Evolutionary conservation across 2,329 filamentous ascomycete species (phyloP), one percentile per base, ranked within the genome.

Genomic region (Ascochyta koolunga): DNA sequence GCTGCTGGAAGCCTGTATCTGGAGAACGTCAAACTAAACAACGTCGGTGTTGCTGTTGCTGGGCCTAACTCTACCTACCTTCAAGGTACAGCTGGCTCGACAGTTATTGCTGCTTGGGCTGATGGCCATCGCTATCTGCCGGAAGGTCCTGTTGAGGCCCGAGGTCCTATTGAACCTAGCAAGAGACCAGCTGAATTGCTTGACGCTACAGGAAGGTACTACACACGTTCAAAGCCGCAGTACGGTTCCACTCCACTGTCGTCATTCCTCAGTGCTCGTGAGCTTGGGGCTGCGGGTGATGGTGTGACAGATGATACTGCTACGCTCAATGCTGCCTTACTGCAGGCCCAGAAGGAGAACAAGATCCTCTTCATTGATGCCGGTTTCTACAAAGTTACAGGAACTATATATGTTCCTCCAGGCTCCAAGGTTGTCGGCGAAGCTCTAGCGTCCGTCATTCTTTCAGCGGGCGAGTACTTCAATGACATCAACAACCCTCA

Each of bases 401-500:
- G 77, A 9, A 85, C 83, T 0, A 74, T 86, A 58, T 78, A 79
- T 58, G 73, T 86, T 4, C 83, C 83, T 10, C 88, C 88, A 75
- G 83, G 91, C 64, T 86, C 92, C 76, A 88, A 85, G 73, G 90
- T 96, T 71, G 90, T 89, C 1, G 91, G 91, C 62, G 91, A 96
- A 76, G 86, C 91, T 64, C 93, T 89, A 85, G 88, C 91, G 1
- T 88, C 93, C 1, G 78, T 95, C 47, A 88, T 96, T 68, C 88
- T 96, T 82, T 90, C 90, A 9, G 83, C 86, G 32, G 91, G 91
- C 42, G 65, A 54, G 11, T 81, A 60, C 38, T 76, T 75, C 60
- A 67, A 66, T 21, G 61, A 73, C 50, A 93, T 73, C 35, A 41
- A 55, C 52, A 79, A 78, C 40, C 89, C 89, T 0, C 77, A 84